Base-by-base conservation (phyloP, 495 filamentous ascomycete genomes). In the Penicillium malachiteum region DNA sequence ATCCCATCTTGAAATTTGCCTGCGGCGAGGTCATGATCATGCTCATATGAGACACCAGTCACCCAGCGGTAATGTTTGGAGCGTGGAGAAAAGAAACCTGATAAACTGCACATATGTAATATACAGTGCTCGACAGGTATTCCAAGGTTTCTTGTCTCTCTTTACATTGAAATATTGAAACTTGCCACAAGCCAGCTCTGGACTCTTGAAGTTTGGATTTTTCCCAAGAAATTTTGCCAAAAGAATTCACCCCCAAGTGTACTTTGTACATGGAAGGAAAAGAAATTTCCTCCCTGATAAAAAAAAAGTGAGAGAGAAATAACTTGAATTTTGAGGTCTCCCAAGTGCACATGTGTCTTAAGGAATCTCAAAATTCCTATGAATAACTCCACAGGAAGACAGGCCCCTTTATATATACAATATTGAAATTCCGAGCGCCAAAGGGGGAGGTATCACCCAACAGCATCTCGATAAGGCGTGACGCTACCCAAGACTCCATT, bases 391-490 rank as follows among this genome's bases (percentile, higher is more conserved):
- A 26, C 21, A 26, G 41, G 26, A 13, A 11, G 41, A 21, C 21
- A n/a, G 10, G 26, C 30, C 5, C 12, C 26, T 38, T 38, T 49
- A 49, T 49, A 49, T 48, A 48, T 16, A 35, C 12, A 7, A 8
- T 35, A 14, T 38, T 30, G 31, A 21, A 48, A 48, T 48, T 14
- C 21, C 46, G 16, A 31, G 46, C 46, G 32, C 33, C 46, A 35
- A 26, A 46, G 47, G 52, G 56, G 49, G 33, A 50, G 42, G 53
- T 57, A 60, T 63, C 57, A 54, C 41, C 50, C 60, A 51, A 45
- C 16, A 40, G 46, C 4, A 47, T 56, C 45, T 64, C 48, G 62
- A 64, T 64, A 64, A 64, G 58, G 44, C 35, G 53, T 60, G 57
- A 63, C 57, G 53, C 57, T 51, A 54, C 44, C 48, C 46, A 56